Evolutionary conservation across 768 basidiomycete genomes (phyloP), one percentile per base, ranked within the genome.

Genomic region (Plicaturopsis crispa): DNA sequence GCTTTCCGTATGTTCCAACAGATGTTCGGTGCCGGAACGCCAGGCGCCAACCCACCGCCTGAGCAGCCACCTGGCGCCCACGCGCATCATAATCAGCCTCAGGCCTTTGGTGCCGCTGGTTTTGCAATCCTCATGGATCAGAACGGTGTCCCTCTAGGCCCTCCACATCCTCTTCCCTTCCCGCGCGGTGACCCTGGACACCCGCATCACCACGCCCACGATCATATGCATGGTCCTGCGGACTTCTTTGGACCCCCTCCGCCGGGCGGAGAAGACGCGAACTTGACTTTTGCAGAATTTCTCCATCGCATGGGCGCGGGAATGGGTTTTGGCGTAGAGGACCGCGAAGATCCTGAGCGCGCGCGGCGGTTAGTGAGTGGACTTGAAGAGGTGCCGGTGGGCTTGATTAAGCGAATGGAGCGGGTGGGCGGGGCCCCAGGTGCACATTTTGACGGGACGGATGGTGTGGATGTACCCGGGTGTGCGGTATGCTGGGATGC

Each of bases 401-500:
- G 84, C 4, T 59, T 88, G 5, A 72, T 86, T 11, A 65, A 73
- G 49, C 63, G 85, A 26, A 57, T 87, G 40, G 76, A 83, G 49
- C 66, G 74, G 36, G 51, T 69, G 4, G 61, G 61, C 2, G 61
- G 64, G 13, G 59, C 61, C 10, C 59, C 55, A 0, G 62, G 64
- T 6, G 59, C 52, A 0, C 59, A 59, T 4, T 8, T 28, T 8
- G 63, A 48, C 13, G 53, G 51, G 10, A 53, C 40, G 6, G 49
- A 49, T 5, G 61, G 50, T 16, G 56, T 64, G 0, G 70, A 69
- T 43, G 56, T 60, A 7, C 68, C 73, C 11, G 62, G 60, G 8
- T 87, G 84, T 51, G 82, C 84, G 2, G 74, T 87, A 32, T 88
- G 84, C 52, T 86, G 81, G 82, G 84, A 87, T 48, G 63, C 62